Conservation (phyloP, 495 filamentous ascomycete species). For the Penicillium ochrochloron region DNA sequence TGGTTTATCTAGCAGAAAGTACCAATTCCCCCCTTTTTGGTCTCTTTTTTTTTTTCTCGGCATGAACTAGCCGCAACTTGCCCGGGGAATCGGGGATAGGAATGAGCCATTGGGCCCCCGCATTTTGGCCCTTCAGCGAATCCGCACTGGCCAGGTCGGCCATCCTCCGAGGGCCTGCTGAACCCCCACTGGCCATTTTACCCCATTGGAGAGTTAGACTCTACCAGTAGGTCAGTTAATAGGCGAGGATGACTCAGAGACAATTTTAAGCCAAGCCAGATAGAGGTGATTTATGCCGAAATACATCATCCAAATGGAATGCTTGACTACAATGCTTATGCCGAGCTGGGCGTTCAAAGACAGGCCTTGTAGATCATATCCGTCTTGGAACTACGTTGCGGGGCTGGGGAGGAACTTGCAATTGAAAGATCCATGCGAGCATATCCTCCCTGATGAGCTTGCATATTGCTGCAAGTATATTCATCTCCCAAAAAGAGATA, state of each 20-base stretch:
- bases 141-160: neutral
- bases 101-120: conserved; percentile 26
- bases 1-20: neutral
- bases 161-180: too few species aligned
- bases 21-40: conserved; percentile 16
- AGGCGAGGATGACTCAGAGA: neutral
- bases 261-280: neutral
- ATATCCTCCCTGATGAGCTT: neutral
- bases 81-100: conserved; percentile 16
- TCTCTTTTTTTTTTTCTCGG: conserved; percentile 21
- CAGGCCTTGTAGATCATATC: neutral
- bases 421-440: neutral
- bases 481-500: neutral
- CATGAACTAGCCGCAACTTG: conserved; percentile 17
- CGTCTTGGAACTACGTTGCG: neutral
- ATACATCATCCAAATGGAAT: neutral
- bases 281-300: neutral
- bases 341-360: neutral
- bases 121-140: conserved; percentile 17
- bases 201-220: neutral
- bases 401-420: neutral
- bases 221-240: too few species aligned
- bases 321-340: neutral
- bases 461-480: neutral
- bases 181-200: neutral